These are phyloP conservation scores for Xylaria bambusicola DNA, from an alignment of 495 filamentous ascomycete genomes.

Conservation along the genomic window DNA sequence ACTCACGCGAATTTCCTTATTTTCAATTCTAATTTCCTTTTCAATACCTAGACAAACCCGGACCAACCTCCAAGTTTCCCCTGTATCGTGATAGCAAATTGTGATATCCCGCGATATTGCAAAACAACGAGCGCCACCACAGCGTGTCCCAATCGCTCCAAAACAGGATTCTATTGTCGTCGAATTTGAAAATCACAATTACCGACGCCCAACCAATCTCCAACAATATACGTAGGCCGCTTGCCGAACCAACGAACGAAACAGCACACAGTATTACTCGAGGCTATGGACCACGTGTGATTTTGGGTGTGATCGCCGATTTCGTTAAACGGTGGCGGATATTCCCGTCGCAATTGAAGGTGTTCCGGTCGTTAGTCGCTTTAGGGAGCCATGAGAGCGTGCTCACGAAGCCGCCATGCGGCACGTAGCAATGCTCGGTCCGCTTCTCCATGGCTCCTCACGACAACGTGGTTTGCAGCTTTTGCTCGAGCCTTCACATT, in stretches of 20 bases:
- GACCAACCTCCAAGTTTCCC: background rate
- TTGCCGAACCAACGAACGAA: background rate
- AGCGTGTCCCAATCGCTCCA: background rate
- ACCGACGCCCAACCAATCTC: background rate
- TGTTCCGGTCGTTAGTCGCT: constrained; percentile 20
- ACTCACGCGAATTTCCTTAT: background rate
- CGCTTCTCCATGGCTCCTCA: constrained; percentile 32
- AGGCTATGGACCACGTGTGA: constrained; percentile 24
- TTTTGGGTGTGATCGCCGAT: constrained; percentile 10
- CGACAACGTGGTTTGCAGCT: constrained; percentile 46
- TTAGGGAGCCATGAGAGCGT: constrained; percentile 41
- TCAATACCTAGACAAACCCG: background rate
- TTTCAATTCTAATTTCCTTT: constrained; percentile 5
- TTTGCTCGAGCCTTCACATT: constrained; percentile 67
- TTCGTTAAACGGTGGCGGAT: constrained; percentile 28
- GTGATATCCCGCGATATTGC: background rate
- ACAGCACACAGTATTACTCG: background rate
- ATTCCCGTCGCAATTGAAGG: constrained; percentile 3
- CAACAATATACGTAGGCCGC: background rate
- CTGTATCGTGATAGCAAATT: background rate
- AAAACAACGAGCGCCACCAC: background rate
- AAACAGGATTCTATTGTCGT: constrained; percentile 1
- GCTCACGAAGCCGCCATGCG: constrained; percentile 36
- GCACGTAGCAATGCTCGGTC: constrained; percentile 31
- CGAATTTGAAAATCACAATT: background rate